These are phyloP conservation scores for Epichloe amarillans DNA, from an alignment of 2,329 filamentous ascomycete species.

Conservation along the genomic window DNA sequence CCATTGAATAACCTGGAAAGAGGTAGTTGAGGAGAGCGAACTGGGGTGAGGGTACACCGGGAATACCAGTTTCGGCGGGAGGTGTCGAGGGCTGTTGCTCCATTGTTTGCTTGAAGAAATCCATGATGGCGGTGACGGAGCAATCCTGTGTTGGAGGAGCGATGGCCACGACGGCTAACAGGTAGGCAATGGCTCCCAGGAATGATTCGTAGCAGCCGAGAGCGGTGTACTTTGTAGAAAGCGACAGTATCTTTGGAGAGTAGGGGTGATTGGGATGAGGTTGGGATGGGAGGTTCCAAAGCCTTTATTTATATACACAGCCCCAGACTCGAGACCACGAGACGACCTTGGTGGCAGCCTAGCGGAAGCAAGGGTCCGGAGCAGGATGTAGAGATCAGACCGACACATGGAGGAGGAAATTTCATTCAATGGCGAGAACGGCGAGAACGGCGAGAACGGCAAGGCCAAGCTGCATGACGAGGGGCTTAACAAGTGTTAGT, in stretches of 20 bases:
- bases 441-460: no score
- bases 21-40: slow-evolving; percentile 45
- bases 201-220: not conserved
- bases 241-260: not conserved
- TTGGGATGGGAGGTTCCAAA: not conserved
- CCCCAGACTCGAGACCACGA: no score
- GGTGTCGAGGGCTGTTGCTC: slow-evolving; percentile 7
- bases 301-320: not conserved
- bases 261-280: not conserved
- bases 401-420: no score
- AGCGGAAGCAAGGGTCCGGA: not conserved
- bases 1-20: slow-evolving; percentile 50
- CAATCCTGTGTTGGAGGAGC: not conserved
- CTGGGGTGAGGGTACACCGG: slow-evolving; percentile 18
- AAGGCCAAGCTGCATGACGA: no score
- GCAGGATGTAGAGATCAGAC: no score
- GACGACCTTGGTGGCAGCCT: not conserved
- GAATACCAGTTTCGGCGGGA: slow-evolving; percentile 3
- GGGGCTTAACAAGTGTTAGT: not conserved
- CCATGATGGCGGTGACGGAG: slow-evolving; percentile 4
- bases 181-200: no score
- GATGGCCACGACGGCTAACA: not conserved
- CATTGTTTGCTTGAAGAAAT: slow-evolving; percentile 1
- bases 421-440: no score
- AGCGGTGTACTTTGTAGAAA: not conserved